Conservation (phyloP, 2,329 filamentous ascomycete genomes). For the Stromatinia cepivora region DNA sequence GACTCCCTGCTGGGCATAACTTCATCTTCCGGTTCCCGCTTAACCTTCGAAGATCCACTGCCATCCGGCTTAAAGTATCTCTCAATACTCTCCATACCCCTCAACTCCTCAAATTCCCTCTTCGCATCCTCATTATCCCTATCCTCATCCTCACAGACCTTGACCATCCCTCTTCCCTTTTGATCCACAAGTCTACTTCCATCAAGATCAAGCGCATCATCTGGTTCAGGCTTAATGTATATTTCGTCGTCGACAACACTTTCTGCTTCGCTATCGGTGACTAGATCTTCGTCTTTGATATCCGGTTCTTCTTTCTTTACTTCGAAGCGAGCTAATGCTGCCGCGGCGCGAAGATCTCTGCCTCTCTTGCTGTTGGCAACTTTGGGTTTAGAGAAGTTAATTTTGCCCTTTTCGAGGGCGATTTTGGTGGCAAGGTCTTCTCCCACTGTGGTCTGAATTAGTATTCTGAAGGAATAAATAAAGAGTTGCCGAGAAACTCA, state of each 20-base stretch:
- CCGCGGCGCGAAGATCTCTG: conserved; percentile 60
- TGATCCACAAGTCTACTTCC: conserved; percentile 64
- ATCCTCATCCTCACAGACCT: conserved; percentile 71
- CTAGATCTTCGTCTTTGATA: conserved; percentile 42
- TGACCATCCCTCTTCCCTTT: conserved; percentile 67
- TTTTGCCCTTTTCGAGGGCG: conserved; percentile 50
- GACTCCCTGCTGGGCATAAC: neutral
- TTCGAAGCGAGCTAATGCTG: conserved; percentile 59
- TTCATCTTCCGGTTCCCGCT: neutral
- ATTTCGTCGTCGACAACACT: conserved; percentile 51
- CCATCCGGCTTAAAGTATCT: conserved; percentile 10
- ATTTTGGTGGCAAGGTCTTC: conserved; percentile 59
- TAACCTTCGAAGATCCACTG: neutral
- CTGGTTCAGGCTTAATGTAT: conserved; percentile 45
- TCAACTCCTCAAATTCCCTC: conserved; percentile 68
- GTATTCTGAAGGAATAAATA: neutral
- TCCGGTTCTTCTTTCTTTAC: conserved; percentile 44
- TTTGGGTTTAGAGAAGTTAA: conserved; percentile 54
- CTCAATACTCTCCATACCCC: conserved; percentile 47
- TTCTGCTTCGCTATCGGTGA: conserved; percentile 48
- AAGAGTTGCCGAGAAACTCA: neutral
- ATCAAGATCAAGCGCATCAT: conserved; percentile 63
- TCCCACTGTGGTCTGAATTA: conserved; percentile 29
- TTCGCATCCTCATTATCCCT: conserved; percentile 55
- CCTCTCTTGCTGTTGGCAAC: conserved; percentile 61